These are phyloP conservation scores for Apophysomyces trapeziformis DNA, from an alignment of 371 early-diverging fungal genomes.

Conservation along the genomic window DNA sequence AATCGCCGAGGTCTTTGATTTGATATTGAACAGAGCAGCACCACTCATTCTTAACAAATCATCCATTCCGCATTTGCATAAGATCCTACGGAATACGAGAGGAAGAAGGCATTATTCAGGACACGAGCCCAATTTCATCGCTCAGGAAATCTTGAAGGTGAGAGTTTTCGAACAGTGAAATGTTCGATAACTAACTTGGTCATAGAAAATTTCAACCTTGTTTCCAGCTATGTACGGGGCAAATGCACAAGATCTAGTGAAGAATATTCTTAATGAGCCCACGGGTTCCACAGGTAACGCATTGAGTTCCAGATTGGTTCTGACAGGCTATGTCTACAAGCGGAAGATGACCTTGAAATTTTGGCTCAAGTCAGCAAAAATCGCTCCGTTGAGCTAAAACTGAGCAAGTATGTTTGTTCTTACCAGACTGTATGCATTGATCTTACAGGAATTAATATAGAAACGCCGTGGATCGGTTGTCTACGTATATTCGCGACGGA, in stretches of 20 bases:
- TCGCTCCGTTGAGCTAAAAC: constrained; percentile 49
- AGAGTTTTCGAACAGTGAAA: background rate
- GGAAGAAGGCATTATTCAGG: constrained; percentile 25
- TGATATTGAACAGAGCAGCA: constrained; percentile 66
- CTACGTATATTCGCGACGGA: constrained; percentile 50
- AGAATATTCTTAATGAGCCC: background rate
- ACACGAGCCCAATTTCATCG: constrained; percentile 20
- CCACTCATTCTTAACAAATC: constrained; percentile 53
- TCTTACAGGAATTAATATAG: background rate
- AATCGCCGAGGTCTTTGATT: constrained; percentile 68
- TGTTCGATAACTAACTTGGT: background rate
- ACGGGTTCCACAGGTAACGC: constrained; percentile 10
- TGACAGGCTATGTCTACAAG: constrained; percentile 21
- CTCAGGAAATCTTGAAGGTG: constrained; percentile 37
- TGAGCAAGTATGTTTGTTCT: constrained; percentile 29
- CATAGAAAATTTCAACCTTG: constrained; percentile 21
- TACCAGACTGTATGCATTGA: background rate
- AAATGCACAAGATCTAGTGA: constrained; percentile 16
- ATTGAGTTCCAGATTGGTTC: background rate
- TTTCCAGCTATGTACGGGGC: constrained; percentile 26
- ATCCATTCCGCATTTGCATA: constrained; percentile 29
- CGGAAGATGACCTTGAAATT: constrained; percentile 64
- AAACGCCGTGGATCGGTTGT: constrained; percentile 34
- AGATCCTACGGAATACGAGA: constrained; percentile 13
- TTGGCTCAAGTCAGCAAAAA: constrained; percentile 66